Evolutionary conservation across 176 grass and related monocot species (phyloP), one percentile per base, ranked within the genome.

Genomic region (Triticum aestivum): DNA sequence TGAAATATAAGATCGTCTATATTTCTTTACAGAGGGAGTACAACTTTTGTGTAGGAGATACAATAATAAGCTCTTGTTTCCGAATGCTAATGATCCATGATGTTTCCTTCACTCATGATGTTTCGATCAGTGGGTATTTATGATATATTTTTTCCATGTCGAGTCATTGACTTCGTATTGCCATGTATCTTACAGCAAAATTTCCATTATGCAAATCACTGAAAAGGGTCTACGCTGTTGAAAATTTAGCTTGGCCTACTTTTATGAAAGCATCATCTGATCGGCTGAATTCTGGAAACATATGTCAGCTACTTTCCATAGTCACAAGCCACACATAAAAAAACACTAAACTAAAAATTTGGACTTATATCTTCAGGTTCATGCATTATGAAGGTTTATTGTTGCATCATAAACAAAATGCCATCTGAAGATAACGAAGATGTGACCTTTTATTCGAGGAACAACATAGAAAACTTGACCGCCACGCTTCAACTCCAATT

Each of bases 401-500:
- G 9, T 3, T 79, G 49, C 59, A 71, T 73, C 11, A 44, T 83
- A 68, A 83, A 79, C 10, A 86, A 82, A 44, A 39, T 58, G n/a
- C 26, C 59, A 84, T 86, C 12, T 62, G 13, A 82, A 86, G 35
- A 27, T 81, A 69, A 72, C 51, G 33, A 79, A 79, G 78, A 33
- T 29, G 11, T 79, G 34, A 95, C 96, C 96, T 93, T 89, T 95
- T 87, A 98, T 98, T 44, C 96, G 93, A 63, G 96, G 96, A 82
- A 95, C 89, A 87, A 98, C 96, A 94, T 98, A 98, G 88, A 95
- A 98, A 69, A 98, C 86, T 94, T 98, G 96, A 69, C 96, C 96
- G 26, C 88, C 96, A 54, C 96, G 93, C 83, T 92, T 84, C 80
- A 98, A 61, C 42, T 98, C 96, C 87, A 89, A 89, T 73, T 85